Evolutionary conservation across 2,329 filamentous ascomycete species (phyloP).

Genomic region (Claviceps citrina): DNA sequence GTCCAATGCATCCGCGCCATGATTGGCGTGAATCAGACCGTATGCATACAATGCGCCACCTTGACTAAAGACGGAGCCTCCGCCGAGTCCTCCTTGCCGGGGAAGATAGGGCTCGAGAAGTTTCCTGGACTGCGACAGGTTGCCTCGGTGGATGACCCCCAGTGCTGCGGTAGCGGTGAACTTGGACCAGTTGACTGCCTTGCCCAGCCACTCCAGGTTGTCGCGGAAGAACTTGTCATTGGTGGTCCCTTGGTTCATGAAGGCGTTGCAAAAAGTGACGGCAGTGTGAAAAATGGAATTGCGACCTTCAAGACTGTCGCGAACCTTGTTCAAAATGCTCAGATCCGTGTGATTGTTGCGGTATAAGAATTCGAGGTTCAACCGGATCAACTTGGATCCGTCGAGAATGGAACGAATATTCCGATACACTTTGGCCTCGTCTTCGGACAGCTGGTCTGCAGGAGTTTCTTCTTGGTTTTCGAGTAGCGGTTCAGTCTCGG

Average conservation of each 20-base stretch:
- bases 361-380: conserved; percentile 94
- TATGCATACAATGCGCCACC: conserved; percentile 92
- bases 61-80: conserved; percentile 86
- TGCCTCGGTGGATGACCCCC: conserved; percentile 91
- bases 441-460: conserved; percentile 38
- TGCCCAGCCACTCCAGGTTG: conserved; percentile 93
- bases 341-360: conserved; percentile 88
- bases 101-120: conserved; percentile 90
- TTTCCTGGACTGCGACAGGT: conserved; percentile 83
- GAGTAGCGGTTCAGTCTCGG: conserved; percentile 34
- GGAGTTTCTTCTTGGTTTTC: conserved; percentile 35
- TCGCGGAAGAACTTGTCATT: conserved; percentile 98
- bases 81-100: conserved; percentile 54
- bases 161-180: conserved; percentile 94
- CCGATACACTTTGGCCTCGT: conserved; percentile 40
- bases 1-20: conserved; percentile 76
- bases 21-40: conserved; percentile 92
- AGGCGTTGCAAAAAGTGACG: conserved; percentile 93
- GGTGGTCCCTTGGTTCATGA: conserved; percentile 97
- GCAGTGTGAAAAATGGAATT: conserved; percentile 98
- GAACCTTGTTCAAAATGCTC: conserved; percentile 86
- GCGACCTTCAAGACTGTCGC: conserved; percentile 84
- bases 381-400: conserved; percentile 81
- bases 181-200: conserved; percentile 98
- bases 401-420: conserved; percentile 58